These are phyloP conservation scores for Trichoderma koningii DNA, from an alignment of 2,329 filamentous ascomycete genomes.

Conservation along the genomic window DNA sequence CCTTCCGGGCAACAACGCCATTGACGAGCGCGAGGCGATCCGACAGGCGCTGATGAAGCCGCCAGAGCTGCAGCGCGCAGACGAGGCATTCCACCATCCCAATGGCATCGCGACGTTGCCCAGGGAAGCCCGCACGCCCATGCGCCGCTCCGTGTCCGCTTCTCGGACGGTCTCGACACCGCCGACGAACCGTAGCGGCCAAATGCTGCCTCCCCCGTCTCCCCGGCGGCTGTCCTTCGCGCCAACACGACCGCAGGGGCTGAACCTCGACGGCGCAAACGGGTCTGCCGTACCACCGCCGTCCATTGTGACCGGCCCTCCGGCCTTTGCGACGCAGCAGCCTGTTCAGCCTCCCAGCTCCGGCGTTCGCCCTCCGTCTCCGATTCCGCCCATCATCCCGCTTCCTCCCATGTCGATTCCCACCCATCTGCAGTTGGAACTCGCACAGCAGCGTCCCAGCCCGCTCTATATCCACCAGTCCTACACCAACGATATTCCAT, in stretches of 20 bases:
- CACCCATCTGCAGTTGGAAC: conserved; percentile 65
- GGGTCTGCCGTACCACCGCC: conserved; percentile 30
- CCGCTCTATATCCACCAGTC: conserved; percentile 67
- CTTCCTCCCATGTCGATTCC: conserved; percentile 68
- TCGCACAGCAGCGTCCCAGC: conserved; percentile 63
- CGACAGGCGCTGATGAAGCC: conserved; percentile 38
- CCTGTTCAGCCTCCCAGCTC: conserved; percentile 28
- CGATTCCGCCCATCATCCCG: conserved; percentile 58
- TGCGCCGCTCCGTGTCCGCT: conserved; percentile 40
- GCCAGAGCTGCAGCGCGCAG: conserved; percentile 30
- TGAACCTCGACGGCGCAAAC: conserved; percentile 40
- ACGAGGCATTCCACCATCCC: conserved; percentile 32
- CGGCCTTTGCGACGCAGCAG: conserved; percentile 31
- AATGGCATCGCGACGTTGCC: conserved; percentile 31
- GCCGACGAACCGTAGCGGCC: conserved; percentile 48
- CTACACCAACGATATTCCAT: conserved; percentile 63
- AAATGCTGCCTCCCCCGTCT: conserved; percentile 35
- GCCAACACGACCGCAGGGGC: conserved; percentile 47
- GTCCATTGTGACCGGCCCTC: conserved; percentile 32
- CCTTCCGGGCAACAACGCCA: conserved; percentile 39
- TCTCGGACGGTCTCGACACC: conserved; percentile 56
- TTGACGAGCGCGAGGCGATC: conserved; percentile 42
- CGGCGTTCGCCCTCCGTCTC: conserved; percentile 46
- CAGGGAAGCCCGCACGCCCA: conserved; percentile 31
- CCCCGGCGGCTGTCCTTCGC: conserved; percentile 56